These are phyloP conservation scores for Sesbania bispinosa DNA, from an alignment of 306 rosid species.

Conservation along the genomic window DNA sequence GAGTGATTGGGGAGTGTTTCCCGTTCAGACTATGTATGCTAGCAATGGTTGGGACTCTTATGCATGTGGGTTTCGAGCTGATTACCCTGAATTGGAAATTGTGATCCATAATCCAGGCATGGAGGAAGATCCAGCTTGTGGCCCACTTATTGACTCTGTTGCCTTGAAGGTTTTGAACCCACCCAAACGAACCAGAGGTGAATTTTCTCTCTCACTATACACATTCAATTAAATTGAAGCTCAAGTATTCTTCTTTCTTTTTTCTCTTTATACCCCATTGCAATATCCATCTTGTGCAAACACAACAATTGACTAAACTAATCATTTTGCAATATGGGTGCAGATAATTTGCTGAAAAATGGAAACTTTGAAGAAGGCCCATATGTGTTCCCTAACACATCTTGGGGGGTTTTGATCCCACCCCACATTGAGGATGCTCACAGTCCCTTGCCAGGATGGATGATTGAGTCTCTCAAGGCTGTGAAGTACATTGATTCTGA, in stretches of 20 bases:
- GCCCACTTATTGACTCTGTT: conserved; percentile 59
- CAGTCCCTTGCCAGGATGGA: conserved; percentile 75
- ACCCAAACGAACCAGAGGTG: conserved; percentile 46
- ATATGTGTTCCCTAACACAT: conserved; percentile 40
- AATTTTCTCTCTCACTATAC: background rate
- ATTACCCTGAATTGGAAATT: conserved; percentile 26
- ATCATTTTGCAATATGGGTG: background rate
- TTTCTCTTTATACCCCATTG: no score
- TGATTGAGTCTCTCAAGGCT: conserved; percentile 65
- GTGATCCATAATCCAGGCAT: conserved; percentile 51
- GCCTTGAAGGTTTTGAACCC: conserved; percentile 42
- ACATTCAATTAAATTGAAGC: no score
- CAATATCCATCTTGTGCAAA: background rate
- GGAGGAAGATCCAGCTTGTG: conserved; percentile 63
- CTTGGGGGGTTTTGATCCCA: conserved; percentile 63
- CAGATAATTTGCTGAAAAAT: conserved; percentile 57
- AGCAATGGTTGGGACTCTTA: conserved; percentile 62
- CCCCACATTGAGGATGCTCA: conserved; percentile 61
- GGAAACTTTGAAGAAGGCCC: conserved; percentile 75
- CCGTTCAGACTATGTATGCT: conserved; percentile 60
- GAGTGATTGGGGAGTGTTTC: conserved; percentile 50
- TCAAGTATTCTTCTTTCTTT: no score
- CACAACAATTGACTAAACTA: background rate
- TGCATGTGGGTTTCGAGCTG: conserved; percentile 47
- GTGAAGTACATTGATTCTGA: conserved; percentile 63